These are phyloP conservation scores for Blastobotrys raffinosifermentans DNA, from an alignment of 1,139 yeast species.

Conservation along the genomic window DNA sequence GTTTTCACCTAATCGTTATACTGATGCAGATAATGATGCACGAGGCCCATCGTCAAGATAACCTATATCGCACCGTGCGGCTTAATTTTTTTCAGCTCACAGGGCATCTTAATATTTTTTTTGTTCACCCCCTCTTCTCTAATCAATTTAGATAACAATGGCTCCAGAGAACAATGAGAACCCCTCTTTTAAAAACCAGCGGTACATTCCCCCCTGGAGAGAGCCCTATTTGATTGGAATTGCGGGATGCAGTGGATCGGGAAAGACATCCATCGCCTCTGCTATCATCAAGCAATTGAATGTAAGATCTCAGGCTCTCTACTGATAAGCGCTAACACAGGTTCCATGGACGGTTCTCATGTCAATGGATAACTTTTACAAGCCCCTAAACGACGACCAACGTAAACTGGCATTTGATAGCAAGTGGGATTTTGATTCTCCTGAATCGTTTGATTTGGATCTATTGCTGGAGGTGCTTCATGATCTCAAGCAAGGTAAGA, in stretches of 20 bases:
- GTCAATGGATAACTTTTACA: slow-evolving; percentile 87
- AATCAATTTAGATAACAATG: neutral
- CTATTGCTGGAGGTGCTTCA: slow-evolving; percentile 56
- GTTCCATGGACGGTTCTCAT: slow-evolving; percentile 96
- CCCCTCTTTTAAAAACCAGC: slow-evolving; percentile 16
- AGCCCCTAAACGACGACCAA: slow-evolving; percentile 59
- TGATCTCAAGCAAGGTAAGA: slow-evolving; percentile 54
- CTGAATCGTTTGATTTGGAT: slow-evolving; percentile 76
- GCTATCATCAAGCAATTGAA: slow-evolving; percentile 67
- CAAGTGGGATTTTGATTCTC: slow-evolving; percentile 82
- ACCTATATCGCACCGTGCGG: too few relatives aligned
- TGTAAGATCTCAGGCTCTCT: slow-evolving; percentile 18
- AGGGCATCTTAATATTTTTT: neutral
- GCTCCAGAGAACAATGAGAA: slow-evolving; percentile 13
- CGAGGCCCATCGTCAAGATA: too few relatives aligned
- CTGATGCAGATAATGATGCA: too few relatives aligned
- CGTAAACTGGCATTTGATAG: slow-evolving; percentile 54
- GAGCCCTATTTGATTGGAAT: slow-evolving; percentile 92
- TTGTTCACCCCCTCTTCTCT: too few relatives aligned
- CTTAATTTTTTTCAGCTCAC: too few relatives aligned
- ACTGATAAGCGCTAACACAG: slow-evolving; percentile 31
- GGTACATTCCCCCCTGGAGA: slow-evolving; percentile 78
- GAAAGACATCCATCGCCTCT: slow-evolving; percentile 89
- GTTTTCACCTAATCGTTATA: too few relatives aligned
- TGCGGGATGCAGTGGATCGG: slow-evolving; percentile 94